Conservation (phyloP, 192 early-diverging fungal genomes). For the Pilaira anomala region DNA sequence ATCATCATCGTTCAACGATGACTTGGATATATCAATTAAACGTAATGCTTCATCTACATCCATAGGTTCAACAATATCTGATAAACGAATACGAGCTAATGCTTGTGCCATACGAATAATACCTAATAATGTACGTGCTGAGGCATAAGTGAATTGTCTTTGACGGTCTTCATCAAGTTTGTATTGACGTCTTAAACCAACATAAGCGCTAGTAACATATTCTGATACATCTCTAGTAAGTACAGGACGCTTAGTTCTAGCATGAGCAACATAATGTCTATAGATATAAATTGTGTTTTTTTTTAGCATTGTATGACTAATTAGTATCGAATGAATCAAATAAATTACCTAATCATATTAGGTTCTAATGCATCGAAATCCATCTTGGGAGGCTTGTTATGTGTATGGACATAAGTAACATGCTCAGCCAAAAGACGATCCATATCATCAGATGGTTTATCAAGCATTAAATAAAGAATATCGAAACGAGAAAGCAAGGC, state of each 20-base stretch:
- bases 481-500: slow-evolving; percentile 95
- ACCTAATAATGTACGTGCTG: slow-evolving; percentile 78
- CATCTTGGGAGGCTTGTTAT: slow-evolving; percentile 71
- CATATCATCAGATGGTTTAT: slow-evolving; percentile 79
- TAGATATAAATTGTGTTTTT: slow-evolving; percentile 10
- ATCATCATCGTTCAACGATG: slow-evolving; percentile 65
- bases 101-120: slow-evolving; percentile 96
- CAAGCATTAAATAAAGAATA: slow-evolving; percentile 87
- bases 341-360: slow-evolving; percentile 64
- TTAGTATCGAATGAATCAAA: too few species aligned
- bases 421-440: slow-evolving; percentile 89
- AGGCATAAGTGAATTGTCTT: slow-evolving; percentile 75
- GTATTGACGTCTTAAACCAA: slow-evolving; percentile 72
- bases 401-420: slow-evolving; percentile 92
- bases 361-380: slow-evolving; percentile 65
- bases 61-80: slow-evolving; percentile 61
- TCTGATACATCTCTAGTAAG: slow-evolving; percentile 75
- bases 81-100: slow-evolving; percentile 84
- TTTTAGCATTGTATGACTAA: neutral
- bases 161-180: slow-evolving; percentile 45
- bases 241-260: slow-evolving; percentile 67
- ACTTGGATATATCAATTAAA: slow-evolving; percentile 89
- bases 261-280: slow-evolving; percentile 87
- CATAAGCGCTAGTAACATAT: slow-evolving; percentile 88
- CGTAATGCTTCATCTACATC: slow-evolving; percentile 92